A percentile compares a stretch with the other conserved stretches of the same genome.
These are phyloP conservation scores for Sporisorium scitamineum DNA, from an alignment of 1,284 basidiomycete species.

Conservation along the genomic window DNA sequence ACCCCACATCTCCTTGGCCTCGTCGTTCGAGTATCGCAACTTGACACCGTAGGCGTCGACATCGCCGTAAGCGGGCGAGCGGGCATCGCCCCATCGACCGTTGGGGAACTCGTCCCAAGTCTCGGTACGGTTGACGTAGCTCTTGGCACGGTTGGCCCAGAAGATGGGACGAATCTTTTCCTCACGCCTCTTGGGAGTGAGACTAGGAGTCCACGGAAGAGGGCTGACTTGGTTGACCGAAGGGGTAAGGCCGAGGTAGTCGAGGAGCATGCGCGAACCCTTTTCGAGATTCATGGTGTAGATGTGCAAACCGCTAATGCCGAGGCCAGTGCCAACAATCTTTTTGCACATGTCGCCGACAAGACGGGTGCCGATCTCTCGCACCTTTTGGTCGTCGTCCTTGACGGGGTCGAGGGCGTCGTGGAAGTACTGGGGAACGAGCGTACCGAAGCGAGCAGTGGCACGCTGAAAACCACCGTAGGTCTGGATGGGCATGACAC, in stretches of 20 bases:
- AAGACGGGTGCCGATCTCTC: slow-evolving; percentile 56
- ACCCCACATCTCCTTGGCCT: slow-evolving; percentile 72
- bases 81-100: slow-evolving; percentile 95
- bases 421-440: slow-evolving; percentile 83
- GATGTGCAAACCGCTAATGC: slow-evolving; percentile 67
- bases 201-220: slow-evolving; percentile 66
- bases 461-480: slow-evolving; percentile 96
- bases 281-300: slow-evolving; percentile 69
- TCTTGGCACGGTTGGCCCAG: slow-evolving; percentile 68
- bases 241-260: slow-evolving; percentile 65
- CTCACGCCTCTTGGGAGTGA: slow-evolving; percentile 67
- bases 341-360: slow-evolving; percentile 68
- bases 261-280: slow-evolving; percentile 67
- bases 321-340: slow-evolving; percentile 60
- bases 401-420: slow-evolving; percentile 88
- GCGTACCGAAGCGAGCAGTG: slow-evolving; percentile 85
- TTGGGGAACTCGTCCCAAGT: slow-evolving; percentile 99
- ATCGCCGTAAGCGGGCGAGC: slow-evolving; percentile 97
- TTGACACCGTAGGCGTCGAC: slow-evolving; percentile 85
- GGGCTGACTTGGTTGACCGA: slow-evolving; percentile 64
- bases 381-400: slow-evolving; percentile 71
- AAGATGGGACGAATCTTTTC: slow-evolving; percentile 69
- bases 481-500: slow-evolving; percentile 96
- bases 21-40: slow-evolving; percentile 78
- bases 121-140: slow-evolving; percentile 68